Base-by-base conservation (phyloP, 768 basidiomycete species). In the Trametes elegans region DNA sequence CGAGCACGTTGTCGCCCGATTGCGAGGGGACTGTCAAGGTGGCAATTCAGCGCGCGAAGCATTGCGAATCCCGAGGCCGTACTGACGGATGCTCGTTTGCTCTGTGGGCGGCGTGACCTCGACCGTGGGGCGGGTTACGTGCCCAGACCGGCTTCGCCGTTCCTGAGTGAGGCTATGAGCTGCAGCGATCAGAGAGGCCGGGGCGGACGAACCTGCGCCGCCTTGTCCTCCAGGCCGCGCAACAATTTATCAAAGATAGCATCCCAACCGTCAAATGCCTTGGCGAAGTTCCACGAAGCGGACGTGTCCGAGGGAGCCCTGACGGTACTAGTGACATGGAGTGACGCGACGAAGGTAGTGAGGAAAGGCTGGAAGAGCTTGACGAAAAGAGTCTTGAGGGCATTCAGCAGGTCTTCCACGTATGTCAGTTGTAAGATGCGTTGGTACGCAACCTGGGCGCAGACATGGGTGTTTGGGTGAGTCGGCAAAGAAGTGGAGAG, bases 391-490 rank as follows among this genome's bases (percentile, higher is more conserved):
- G 83, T 74, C 65, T 93, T 93, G 64, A 95, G 79, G 5, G 89
- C 82, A 11, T 74, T 73, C 23, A 99, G 79, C 18, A 99, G 84
- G 39, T 93, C 90, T 0, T 95, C 92, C 52, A 97, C 88, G 66
- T 98, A 98, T 8, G 93, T 87, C 32, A 99, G 79, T 57, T 96
- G 94, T 16, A 99, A 79, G 56, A 99, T 93, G 53, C 95, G 90
- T 66, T 97, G 94, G 74, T 97, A 98, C 34, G 94, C 93, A 49
- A 96, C 93, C 93, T 96, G 64, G 3, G 55, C 28, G 11, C 35
- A 38, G 38, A 18, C 21, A 40, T 55, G 53, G 51, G 31, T 32
- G 34, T 36, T 13, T 18, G 18, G 21, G 32, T 36, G 35, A 11
- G 2, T 24, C 14, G 36, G 34, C 34, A 21, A n/a, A 49, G 41